Percentiles rank a stretch among this genome's conserved stretches.
Evolutionary conservation across 495 filamentous ascomycete species (phyloP).

Genomic region (Talaromyces proteolyticus): DNA sequence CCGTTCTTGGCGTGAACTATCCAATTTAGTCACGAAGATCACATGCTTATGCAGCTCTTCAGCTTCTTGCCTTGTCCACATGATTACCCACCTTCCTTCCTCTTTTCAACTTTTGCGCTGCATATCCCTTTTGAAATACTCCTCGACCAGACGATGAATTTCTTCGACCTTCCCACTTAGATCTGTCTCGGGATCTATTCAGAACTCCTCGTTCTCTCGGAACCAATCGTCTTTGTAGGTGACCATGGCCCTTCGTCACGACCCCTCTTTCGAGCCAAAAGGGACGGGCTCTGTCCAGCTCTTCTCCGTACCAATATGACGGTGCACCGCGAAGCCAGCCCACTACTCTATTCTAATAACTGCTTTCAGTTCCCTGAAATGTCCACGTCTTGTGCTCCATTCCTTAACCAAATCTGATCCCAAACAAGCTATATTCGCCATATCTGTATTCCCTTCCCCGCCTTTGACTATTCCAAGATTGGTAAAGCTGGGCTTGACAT

Average conservation of each 20-base stretch:
- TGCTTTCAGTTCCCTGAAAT: slow-evolving; percentile 19
- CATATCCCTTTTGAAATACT: not conserved
- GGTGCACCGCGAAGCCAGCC: slow-evolving; percentile 28
- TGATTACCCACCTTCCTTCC: no score
- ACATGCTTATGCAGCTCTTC: no score
- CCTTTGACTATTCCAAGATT: slow-evolving; percentile 9
- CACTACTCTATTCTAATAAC: slow-evolving; percentile 26
- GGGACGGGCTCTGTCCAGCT: slow-evolving; percentile 18
- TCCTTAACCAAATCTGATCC: slow-evolving; percentile 13
- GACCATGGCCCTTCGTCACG: slow-evolving; percentile 9
- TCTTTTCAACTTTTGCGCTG: not conserved
- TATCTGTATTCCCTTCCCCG: slow-evolving; percentile 10
- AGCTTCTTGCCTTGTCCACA: no score
- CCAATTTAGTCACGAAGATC: no score
- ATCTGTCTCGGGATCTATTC: slow-evolving; percentile 16
- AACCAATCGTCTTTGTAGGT: slow-evolving; percentile 14
- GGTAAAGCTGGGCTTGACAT: slow-evolving; percentile 4
- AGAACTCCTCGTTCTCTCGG: slow-evolving; percentile 15
- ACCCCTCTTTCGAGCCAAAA: slow-evolving; percentile 8
- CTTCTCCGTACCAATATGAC: slow-evolving; percentile 24
- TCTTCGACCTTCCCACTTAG: slow-evolving; percentile 12
- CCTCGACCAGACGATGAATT: slow-evolving; percentile 7
- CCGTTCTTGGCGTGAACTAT: no score
- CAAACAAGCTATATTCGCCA: slow-evolving; percentile 13
- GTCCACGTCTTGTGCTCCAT: slow-evolving; percentile 10